phyloP scores from a whole-genome alignment of 306 rosid species.

The Prunus dulcis region DNA sequence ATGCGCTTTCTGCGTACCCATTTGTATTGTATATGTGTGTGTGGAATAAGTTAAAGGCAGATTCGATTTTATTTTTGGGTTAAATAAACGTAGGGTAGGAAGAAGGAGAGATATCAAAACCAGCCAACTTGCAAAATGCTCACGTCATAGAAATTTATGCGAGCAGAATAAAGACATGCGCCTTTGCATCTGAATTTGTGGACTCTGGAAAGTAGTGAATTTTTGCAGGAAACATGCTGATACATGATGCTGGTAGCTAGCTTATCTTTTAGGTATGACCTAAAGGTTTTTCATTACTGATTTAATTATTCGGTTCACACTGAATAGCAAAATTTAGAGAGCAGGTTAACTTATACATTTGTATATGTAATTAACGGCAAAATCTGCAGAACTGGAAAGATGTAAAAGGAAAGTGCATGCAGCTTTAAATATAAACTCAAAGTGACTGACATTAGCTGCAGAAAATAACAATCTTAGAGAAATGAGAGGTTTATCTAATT shows the following conservation, averaged over 20 bases:
- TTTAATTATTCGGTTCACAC: neutral
- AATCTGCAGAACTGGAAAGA: neutral
- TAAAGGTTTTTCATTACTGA: neutral
- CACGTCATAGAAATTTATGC: slow-evolving; percentile 45
- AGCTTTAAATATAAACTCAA: slow-evolving; percentile 7
- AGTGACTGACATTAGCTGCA: slow-evolving; percentile 38
- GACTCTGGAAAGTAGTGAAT: slow-evolving; percentile 9
- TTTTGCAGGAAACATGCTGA: slow-evolving; percentile 1
- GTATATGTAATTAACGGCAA: neutral
- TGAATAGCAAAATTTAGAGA: too few species aligned
- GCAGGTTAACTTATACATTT: too few species aligned
- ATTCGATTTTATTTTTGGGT: too few species aligned
- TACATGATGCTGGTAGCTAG: neutral
- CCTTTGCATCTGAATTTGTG: slow-evolving; percentile 22
- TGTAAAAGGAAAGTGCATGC: slow-evolving; percentile 18
- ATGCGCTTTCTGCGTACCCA: too few species aligned
- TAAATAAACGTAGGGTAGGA: neutral
- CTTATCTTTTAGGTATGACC: neutral
- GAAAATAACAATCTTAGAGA: slow-evolving; percentile 29
- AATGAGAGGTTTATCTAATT: slow-evolving; percentile 45
- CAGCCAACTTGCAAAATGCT: slow-evolving; percentile 23
- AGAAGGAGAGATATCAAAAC: slow-evolving; percentile 20
- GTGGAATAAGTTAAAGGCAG: too few species aligned
- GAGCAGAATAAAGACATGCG: slow-evolving; percentile 18
- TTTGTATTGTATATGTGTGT: too few species aligned